These are phyloP conservation scores for Rehmannia glutinosa DNA, from an alignment of 257 asterid species.

Conservation along the genomic window DNA sequence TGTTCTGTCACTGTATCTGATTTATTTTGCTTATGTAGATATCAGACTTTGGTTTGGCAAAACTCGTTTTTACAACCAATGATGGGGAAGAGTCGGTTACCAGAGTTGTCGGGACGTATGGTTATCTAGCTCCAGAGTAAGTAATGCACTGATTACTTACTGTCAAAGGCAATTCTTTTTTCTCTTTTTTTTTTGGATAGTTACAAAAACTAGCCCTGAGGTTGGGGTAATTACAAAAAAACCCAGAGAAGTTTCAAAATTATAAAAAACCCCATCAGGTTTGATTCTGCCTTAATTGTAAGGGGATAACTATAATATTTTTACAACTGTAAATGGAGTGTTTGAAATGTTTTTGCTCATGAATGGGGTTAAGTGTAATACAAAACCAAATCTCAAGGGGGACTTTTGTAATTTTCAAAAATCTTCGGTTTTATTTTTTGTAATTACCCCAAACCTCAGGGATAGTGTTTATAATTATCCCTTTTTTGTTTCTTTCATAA, in stretches of 20 bases:
- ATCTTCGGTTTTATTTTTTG: too few relatives aligned
- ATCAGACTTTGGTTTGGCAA: conserved; percentile 95
- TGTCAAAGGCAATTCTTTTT: neutral
- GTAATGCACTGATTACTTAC: conserved; percentile 15
- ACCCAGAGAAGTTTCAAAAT: too few relatives aligned
- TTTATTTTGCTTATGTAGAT: conserved; percentile 43
- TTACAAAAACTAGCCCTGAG: neutral
- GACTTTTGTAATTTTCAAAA: too few relatives aligned
- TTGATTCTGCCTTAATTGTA: too few relatives aligned
- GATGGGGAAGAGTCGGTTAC: conserved; percentile 91
- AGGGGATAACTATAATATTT: neutral
- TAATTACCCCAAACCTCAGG: neutral
- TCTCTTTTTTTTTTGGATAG: neutral
- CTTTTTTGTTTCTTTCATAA: neutral
- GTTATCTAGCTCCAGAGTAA: conserved; percentile 98
- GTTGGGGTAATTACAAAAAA: too few relatives aligned
- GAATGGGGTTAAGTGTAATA: neutral
- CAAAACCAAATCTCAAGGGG: neutral
- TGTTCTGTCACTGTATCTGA: conserved; percentile 15
- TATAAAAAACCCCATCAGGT: too few relatives aligned
- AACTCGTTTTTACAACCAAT: conserved; percentile 66
- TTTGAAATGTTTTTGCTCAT: too few relatives aligned
- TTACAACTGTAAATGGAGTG: neutral
- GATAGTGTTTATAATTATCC: neutral
- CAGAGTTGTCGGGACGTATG: conserved; percentile 91